Evolutionary conservation across 1,139 yeast genomes (phyloP), one percentile per base, ranked within the genome.

Genomic region (Candida sanyaensis): DNA sequence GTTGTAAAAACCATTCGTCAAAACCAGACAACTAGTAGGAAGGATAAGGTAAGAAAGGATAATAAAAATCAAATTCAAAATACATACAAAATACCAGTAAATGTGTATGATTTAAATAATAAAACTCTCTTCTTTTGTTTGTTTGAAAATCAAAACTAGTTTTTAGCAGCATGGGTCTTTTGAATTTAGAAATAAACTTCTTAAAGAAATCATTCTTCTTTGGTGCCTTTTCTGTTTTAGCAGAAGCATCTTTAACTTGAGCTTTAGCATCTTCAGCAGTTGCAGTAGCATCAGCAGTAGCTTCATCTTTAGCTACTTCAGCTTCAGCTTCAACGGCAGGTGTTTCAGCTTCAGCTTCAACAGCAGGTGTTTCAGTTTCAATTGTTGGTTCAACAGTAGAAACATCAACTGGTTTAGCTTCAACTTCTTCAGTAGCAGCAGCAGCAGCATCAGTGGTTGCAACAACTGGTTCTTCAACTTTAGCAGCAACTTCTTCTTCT

Each of bases 191-290:
- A 53, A 76, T 60, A 49, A 78, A 64, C 65, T 72, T 80, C 73
- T 77, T 80, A 68, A 78, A 71, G 62, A 77, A 66, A 53, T 74
- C 73, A 59, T 71, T 72, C 77, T 78, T 79, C 70, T 77, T 71
- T 33, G 32, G 49, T 17, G 62, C 67, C 55, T 68, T 70, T 45
- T 65, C 71, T 45, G 42, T 45, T 17, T 44, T 48, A 7, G 48
- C 48, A 32, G 38, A 36, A 24, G 38, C 38, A 36, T 36, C 38
- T 24, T 36, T 36, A 24, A 36, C 57, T 33, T 44, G 54, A 32
- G 52, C 55, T 21, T 41, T 51, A 26, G 47, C 58, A 37, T 38
- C 45, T 38, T 49, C 53, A 13, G 45, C 41, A 9, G 44, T 50
- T 34, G 39, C 31, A 27, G 44, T 29, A 1, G 38, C 47, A 12